phyloP scores from a whole-genome alignment of 257 asterid genomes.

The Solanum gracilifrons region DNA sequence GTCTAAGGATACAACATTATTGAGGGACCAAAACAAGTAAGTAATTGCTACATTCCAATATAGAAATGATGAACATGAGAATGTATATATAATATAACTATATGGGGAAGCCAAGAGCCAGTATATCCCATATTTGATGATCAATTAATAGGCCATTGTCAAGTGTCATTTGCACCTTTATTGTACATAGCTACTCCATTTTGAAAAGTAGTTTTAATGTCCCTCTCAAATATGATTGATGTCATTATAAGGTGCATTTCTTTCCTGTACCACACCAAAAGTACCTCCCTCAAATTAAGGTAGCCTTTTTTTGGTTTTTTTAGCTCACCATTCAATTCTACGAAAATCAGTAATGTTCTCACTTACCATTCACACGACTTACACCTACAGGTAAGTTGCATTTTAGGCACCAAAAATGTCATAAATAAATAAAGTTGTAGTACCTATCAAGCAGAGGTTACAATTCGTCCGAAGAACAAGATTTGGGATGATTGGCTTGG shows the following conservation, averaged over 20 bases:
- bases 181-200: not conserved
- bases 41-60: not conserved
- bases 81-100: not conserved
- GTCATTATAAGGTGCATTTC: not conserved
- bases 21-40: not conserved
- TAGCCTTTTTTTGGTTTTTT: not conserved
- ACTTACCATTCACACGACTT: not conserved
- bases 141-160: not conserved
- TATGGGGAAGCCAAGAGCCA: constrained; percentile 1
- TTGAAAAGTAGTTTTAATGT: not conserved
- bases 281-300: not conserved
- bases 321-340: not conserved
- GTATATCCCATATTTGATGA: not conserved
- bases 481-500: not conserved
- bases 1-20: not conserved
- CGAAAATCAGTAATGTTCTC: not conserved
- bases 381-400: not conserved
- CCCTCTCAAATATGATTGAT: not conserved
- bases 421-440: not conserved
- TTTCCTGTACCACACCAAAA: not conserved
- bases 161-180: not conserved
- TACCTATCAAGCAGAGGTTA: not conserved
- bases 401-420: not conserved
- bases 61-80: not conserved
- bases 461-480: not conserved